Evolutionary conservation across 805 yeast species (phyloP).

Genomic region (Ogataea siamensis): DNA sequence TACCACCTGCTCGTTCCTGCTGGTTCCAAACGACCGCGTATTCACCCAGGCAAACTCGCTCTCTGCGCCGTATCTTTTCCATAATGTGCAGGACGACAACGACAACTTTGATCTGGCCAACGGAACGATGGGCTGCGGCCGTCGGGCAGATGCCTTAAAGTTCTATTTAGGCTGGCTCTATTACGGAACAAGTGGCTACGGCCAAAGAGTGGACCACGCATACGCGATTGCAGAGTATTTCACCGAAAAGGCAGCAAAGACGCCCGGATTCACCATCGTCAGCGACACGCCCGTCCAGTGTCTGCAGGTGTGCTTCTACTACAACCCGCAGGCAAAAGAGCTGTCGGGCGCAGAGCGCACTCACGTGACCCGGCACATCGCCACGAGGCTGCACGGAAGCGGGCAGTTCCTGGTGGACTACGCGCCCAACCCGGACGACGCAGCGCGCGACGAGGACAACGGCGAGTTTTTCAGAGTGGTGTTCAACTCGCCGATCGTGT

Average conservation of each 20-base stretch:
- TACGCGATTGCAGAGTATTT: slow-evolving; percentile 63
- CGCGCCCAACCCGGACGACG: slow-evolving; percentile 61
- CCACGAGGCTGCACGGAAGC: slow-evolving; percentile 52
- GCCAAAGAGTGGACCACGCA: slow-evolving; percentile 69
- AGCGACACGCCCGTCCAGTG: slow-evolving; percentile 66
- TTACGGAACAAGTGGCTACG: slow-evolving; percentile 70
- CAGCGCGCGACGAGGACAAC: slow-evolving; percentile 38
- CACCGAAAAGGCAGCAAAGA: slow-evolving; percentile 39
- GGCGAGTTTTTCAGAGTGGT: slow-evolving; percentile 88
- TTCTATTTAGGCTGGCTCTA: slow-evolving; percentile 79
- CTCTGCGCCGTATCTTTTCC: slow-evolving; percentile 79
- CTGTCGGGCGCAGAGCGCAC: slow-evolving; percentile 44
- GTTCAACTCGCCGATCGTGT: slow-evolving; percentile 66
- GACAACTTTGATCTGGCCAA: slow-evolving; percentile 74
- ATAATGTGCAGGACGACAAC: slow-evolving; percentile 49
- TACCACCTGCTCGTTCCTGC: slow-evolving; percentile 67
- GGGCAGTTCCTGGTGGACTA: slow-evolving; percentile 77
- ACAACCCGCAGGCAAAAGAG: slow-evolving; percentile 39
- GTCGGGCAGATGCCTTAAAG: slow-evolving; percentile 79
- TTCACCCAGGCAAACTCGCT: slow-evolving; percentile 75
- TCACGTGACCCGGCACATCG: slow-evolving; percentile 57
- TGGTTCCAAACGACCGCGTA: slow-evolving; percentile 63
- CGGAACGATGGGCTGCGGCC: slow-evolving; percentile 91
- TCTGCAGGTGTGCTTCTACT: slow-evolving; percentile 81
- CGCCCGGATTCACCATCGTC: slow-evolving; percentile 52